A percentile compares a stretch with the other conserved stretches of the same genome.
Evolutionary conservation across 352 stramenopile species (phyloP).

Genomic region (Phytopythium ostracodes): DNA sequence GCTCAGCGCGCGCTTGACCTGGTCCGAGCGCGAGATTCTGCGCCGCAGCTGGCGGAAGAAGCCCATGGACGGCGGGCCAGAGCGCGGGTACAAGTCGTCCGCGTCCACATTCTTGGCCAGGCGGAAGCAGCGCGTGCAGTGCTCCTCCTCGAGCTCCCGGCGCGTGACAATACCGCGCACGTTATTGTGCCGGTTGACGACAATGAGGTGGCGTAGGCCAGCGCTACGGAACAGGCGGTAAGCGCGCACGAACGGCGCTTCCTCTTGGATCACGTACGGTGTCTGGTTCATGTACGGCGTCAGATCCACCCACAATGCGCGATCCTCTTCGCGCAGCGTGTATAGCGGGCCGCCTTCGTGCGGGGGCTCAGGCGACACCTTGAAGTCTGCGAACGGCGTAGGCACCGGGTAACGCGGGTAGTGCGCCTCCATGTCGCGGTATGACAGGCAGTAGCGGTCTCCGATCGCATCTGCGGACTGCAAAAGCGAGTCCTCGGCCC

Average conservation of each 20-base stretch:
- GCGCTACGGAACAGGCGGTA: conserved; percentile 97
- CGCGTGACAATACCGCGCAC: conserved; percentile 88
- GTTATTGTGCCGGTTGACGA: conserved; percentile 92
- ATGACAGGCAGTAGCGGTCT: conserved; percentile 62
- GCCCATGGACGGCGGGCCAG: conserved; percentile 38
- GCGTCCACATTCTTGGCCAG: conserved; percentile 68
- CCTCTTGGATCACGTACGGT: conserved; percentile 95
- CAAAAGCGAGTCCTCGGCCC: conserved; percentile 43
- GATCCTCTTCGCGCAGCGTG: conserved; percentile 73
- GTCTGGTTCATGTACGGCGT: conserved; percentile 97
- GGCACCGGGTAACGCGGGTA: conserved; percentile 82
- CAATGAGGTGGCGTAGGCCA: conserved; percentile 93
- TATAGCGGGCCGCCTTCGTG: conserved; percentile 41
- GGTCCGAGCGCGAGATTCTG: conserved; percentile 62
- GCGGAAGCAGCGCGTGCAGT: conserved; percentile 74
- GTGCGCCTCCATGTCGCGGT: conserved; percentile 76
- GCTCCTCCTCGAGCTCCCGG: conserved; percentile 76
- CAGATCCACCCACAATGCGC: conserved; percentile 92
- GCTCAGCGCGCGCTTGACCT: conserved; percentile 71
- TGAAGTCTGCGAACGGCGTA: conserved; percentile 24
- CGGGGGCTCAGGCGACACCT: conserved; percentile 16
- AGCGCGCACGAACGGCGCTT: conserved; percentile 92
- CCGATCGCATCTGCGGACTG: conserved; percentile 16
- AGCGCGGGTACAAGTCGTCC: conserved; percentile 72
- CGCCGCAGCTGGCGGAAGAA: conserved; percentile 63